A percentile compares a stretch with the other conserved stretches of the same genome.
phyloP scores from a whole-genome alignment of 176 grass and related monocot species.

The Lolium multiflorum region DNA sequence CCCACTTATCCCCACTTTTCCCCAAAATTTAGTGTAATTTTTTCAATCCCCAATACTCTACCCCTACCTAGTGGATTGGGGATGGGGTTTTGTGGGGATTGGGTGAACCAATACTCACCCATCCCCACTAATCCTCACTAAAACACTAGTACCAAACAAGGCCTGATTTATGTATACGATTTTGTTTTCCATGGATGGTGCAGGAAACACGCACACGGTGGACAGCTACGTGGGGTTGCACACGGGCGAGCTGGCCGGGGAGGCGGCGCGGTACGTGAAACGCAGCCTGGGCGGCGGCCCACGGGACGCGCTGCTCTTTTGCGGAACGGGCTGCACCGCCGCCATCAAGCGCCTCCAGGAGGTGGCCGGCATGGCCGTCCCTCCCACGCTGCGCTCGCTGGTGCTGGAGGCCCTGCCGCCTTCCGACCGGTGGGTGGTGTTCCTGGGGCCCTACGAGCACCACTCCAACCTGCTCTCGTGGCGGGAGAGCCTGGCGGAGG shows the following conservation, averaged over 20 bases:
- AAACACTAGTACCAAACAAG: too few species aligned
- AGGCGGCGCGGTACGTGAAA: slow-evolving; percentile 67
- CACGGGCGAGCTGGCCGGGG: slow-evolving; percentile 56
- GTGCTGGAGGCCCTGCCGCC: slow-evolving; percentile 47
- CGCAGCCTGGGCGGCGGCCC: slow-evolving; percentile 58
- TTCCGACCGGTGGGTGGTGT: slow-evolving; percentile 69
- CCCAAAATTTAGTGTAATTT: too few species aligned
- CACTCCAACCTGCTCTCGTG: slow-evolving; percentile 59
- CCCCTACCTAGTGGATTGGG: too few species aligned
- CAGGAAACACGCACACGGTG: slow-evolving; percentile 82
- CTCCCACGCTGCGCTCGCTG: slow-evolving; percentile 36
- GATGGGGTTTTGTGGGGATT: too few species aligned
- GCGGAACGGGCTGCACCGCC: slow-evolving; percentile 64
- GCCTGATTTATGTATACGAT: too few species aligned
- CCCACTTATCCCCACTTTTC: too few species aligned
- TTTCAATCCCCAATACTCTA: too few species aligned
- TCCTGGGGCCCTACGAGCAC: slow-evolving; percentile 57
- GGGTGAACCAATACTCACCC: too few species aligned
- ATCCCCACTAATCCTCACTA: too few species aligned
- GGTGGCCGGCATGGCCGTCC: slow-evolving; percentile 60
- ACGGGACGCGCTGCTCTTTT: slow-evolving; percentile 66
- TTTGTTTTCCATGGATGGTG: neutral
- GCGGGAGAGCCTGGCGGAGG: slow-evolving; percentile 70
- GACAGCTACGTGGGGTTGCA: slow-evolving; percentile 82
- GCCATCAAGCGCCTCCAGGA: slow-evolving; percentile 82